Evolutionary conservation across 192 early-diverging fungal species (phyloP), one percentile per base, ranked within the genome.

Genomic region (Umbelopsis isabellina): DNA sequence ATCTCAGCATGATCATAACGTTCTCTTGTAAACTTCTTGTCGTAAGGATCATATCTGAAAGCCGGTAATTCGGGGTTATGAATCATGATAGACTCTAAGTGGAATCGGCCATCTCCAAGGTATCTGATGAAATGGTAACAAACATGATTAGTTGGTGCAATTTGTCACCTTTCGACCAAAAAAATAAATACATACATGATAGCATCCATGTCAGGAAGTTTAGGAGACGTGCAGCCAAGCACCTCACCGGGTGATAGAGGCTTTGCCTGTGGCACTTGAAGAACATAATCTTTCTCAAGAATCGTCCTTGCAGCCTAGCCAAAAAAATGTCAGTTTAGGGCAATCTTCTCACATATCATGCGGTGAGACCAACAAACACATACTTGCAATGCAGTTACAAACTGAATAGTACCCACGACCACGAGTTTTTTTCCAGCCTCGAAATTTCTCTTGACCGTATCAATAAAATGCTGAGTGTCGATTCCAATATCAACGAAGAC

Each of bases 401-500:
- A 99, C 80, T 99, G 98, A 72, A 99, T 96, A 10, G 95, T 95
- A 1, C 92, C 91, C 2, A 99, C 96, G 58, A 99, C 77, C 3
- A 90, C 89, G 15, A 99, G 82, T 47, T 80, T 83, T 53, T 85
- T 90, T 4, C 91, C 93, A 2, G 72, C 50, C 50, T 92, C 88
- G 84, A 99, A 93, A 80, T 99, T 98, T 69, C 86, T 81, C 64
- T 84, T 81, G 58, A 99, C 85, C 0, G 96, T 99, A 33, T 89
- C 88, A 33, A 98, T 88, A 84, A 99, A 98, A 78, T 99, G 97
- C 49, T 88, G 77, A 8, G 88, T 86, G 74, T 99, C 98, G 65
- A 98, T 97, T 10, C 90, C 91, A 81, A 99, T 98, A 64, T 99
- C 98, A 12, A 99, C 98, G 90, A 99, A 99, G 5, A 99, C 94